Evolutionary conservation across 352 stramenopile species (phyloP).

Genomic region (Phytophthora podocarpi): DNA sequence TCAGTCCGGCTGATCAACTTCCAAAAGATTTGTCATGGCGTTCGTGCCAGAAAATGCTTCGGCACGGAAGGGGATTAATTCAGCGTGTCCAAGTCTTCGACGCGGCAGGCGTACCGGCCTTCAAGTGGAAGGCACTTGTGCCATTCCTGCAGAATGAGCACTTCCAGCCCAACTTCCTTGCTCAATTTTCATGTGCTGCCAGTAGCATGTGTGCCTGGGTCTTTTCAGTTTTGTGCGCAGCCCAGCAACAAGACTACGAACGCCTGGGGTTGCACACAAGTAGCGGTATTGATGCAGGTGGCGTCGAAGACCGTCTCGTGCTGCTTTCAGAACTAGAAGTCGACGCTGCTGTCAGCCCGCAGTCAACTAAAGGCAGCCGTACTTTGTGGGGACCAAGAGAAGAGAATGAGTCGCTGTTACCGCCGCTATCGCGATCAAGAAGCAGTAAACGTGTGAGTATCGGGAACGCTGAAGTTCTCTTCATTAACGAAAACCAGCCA

Average conservation of each 20-base stretch:
- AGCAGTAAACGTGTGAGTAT: conserved; percentile 65
- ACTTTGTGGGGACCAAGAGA: conserved; percentile 5
- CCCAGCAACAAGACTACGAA: conserved; percentile 44
- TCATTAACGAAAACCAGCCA: conserved; percentile 77
- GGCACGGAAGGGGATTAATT: conserved; percentile 51
- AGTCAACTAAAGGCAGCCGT: background rate
- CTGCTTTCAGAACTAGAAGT: conserved; percentile 66
- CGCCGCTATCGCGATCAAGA: conserved; percentile 26
- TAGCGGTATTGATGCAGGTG: conserved; percentile 5
- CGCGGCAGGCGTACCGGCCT: conserved; percentile 47
- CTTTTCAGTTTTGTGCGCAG: conserved; percentile 42
- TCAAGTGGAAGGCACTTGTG: conserved; percentile 78
- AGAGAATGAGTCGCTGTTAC: conserved; percentile 15
- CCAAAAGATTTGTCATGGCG: conserved; percentile 75
- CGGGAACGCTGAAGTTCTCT: conserved; percentile 64
- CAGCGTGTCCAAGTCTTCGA: conserved; percentile 49
- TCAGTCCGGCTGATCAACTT: conserved; percentile 71
- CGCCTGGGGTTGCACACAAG: conserved; percentile 27
- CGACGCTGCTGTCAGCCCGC: conserved; percentile 42
- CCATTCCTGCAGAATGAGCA: conserved; percentile 78
- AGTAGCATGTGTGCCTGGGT: conserved; percentile 75
- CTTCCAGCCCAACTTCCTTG: conserved; percentile 68
- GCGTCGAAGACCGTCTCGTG: conserved; percentile 54
- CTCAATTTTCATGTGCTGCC: conserved; percentile 51
- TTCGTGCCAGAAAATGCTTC: conserved; percentile 71